These are phyloP conservation scores for Hibiscus trionum DNA, from an alignment of 345 rosid genomes.

Conservation along the genomic window DNA sequence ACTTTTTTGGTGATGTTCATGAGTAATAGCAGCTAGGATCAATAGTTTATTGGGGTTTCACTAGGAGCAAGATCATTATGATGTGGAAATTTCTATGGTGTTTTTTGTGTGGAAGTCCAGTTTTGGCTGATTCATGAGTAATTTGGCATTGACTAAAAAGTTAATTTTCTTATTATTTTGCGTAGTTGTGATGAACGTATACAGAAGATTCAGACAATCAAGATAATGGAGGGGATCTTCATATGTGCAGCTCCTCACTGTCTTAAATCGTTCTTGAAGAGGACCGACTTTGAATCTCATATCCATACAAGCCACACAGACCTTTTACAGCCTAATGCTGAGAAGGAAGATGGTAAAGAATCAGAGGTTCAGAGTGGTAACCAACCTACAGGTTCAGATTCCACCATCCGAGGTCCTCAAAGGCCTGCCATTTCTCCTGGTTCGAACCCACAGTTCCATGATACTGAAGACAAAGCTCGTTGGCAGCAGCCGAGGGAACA, in stretches of 20 bases:
- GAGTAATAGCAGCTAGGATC: neutral
- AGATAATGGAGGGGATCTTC: constrained; percentile 94
- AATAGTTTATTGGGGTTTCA: neutral
- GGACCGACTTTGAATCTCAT: constrained; percentile 69
- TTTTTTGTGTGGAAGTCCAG: neutral
- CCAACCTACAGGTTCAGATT: constrained; percentile 62
- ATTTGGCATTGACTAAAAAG: neutral
- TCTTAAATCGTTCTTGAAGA: constrained; percentile 82
- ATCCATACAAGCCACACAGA: constrained; percentile 56
- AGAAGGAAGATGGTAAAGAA: constrained; percentile 66
- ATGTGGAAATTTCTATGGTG: neutral
- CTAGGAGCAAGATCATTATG: neutral
- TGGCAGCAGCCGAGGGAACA: constrained; percentile 51
- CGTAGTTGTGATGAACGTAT: constrained; percentile 91
- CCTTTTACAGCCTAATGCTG: constrained; percentile 57
- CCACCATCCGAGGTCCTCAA: constrained; percentile 54
- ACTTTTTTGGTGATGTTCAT: neutral
- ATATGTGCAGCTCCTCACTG: constrained; percentile 99
- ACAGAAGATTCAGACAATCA: constrained; percentile 92
- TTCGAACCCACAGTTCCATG: constrained; percentile 47
- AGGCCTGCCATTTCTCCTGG: constrained; percentile 44
- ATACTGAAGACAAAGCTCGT: constrained; percentile 49
- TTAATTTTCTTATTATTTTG: constrained; percentile 7
- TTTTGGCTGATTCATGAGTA: neutral
- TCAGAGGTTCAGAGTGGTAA: constrained; percentile 64